Base-by-base conservation (phyloP, 371 early-diverging fungal genomes). In the Coemansia sp. region DNA sequence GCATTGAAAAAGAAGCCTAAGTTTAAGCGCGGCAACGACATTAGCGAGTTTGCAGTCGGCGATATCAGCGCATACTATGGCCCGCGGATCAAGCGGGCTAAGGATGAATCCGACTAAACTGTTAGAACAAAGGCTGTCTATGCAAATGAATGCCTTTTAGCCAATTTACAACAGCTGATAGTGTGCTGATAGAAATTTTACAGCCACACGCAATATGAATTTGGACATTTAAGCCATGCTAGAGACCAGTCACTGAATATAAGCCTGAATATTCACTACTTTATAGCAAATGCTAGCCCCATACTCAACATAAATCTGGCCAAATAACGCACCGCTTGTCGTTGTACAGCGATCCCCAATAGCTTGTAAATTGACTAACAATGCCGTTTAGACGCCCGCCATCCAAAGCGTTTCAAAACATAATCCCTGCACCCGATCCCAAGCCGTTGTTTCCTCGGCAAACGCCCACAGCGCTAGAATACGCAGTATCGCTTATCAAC, bases 21-120 rank as follows among this genome's bases (percentile, higher is more conserved):
- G 57, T 71, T 62, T 24, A 70, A 69, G 69, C 85, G 86, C 56
- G 70, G 69, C 56, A 84, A 81, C 66, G 82, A 82, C 18, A 72
- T 82, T 56, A 81, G 80, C 64, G 83, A 82, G 77, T 82, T 82
- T 77, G 79, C 83, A 0, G 83, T 82, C 7, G 83, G 83, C 60
- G 70, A 79, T 49, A 77, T 75, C 48, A 62, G 66, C 50, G 66
- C 75, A 3, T 75, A 75, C 72, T 70, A 69, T 32, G 66, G 62
- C 4, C 71, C 75, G 12, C 66, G 75, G 29, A 31, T 55, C 36
- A 61, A 59, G 55, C 65, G 55, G 49, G 32, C 58, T 55, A 56
- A 48, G 38, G 62, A 46, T 32, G 46, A 43, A 36, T 38, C 11
- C 16, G 64, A 52, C 10, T 62, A 37, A 24, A 24, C 24, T 24